A percentile compares a stretch with the other conserved stretches of the same genome.
phyloP scores from a whole-genome alignment of 169 alveolate genomes.

The Fabrea salina region DNA sequence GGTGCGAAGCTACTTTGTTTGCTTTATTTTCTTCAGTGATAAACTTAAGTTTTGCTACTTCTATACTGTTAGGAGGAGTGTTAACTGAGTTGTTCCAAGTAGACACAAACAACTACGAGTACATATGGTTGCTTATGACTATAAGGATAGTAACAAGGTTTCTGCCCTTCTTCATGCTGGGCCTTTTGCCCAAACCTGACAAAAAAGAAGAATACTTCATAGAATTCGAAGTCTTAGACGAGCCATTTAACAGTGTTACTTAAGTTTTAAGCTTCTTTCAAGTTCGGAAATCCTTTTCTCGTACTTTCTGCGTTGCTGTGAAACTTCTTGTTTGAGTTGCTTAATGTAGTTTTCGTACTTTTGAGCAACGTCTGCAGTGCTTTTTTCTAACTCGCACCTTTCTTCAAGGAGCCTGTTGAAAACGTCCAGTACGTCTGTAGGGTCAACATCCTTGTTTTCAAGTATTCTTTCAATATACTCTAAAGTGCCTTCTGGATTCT shows the following conservation, averaged over 20 bases:
- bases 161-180: constrained; percentile 17
- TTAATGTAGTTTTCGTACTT: background rate
- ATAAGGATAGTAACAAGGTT: background rate
- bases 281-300: background rate
- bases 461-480: background rate
- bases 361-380: background rate
- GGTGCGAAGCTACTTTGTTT: constrained; percentile 31
- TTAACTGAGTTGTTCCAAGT: constrained; percentile 10
- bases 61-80: constrained; percentile 24
- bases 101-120: background rate
- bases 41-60: background rate
- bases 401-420: constrained; percentile 14
- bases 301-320: background rate
- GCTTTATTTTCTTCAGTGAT: constrained; percentile 17
- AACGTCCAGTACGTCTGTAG: background rate
- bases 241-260: constrained; percentile 8
- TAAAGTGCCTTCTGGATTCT: background rate
- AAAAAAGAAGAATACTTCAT: background rate
- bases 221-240: background rate
- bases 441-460: background rate
- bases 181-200: background rate
- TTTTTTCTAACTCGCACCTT: constrained; percentile 21
- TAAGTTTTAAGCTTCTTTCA: background rate
- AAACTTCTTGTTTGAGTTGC: background rate
- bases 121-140: background rate